Base-by-base conservation (phyloP, 305 asterid genomes). In the Stenogyne calaminthoides region DNA sequence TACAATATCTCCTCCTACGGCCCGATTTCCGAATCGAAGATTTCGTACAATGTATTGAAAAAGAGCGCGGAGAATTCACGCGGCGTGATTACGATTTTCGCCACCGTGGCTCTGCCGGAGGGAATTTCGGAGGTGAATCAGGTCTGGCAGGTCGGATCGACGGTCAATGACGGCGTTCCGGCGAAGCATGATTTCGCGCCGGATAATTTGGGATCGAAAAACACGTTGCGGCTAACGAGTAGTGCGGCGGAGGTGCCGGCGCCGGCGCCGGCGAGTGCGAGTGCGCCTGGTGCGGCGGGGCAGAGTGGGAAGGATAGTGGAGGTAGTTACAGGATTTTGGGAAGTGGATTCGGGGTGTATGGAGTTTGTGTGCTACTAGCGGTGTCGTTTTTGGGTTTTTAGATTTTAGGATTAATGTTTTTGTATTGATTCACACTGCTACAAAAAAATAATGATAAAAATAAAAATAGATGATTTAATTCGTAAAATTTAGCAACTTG, bases 81-180 rank as follows among this genome's bases (percentile, higher is more conserved):
- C 19, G 91, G 90, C 1, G 27, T 54, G 25, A 78, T 84, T 25
- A 78, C 84, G 65, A 52, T 92, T 37, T 90, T 84, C 83, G 97
- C 97, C 51, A 86, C 88, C 54, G 18, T 92, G 79, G 91, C 74
- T 32, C 18, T 92, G 74, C 96, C 97, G 70, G 80, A 29, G 16
- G 70, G 71, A 49, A 68, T 19, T n/a, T 71, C 52, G 68, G 81
- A 68, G 42, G 44, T 88, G 82, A 91, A 89, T 74, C 96, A 91
- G 71, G 88, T 89, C 5, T 93, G 98, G 98, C 97, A 93, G 83
- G 96, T 93, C 76, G 97, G 98, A 1, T 2, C 88, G 9, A 63
- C 84, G 10, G 85, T 88, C 12, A 46, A 32, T 1, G 70, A 72
- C 1, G 98, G 91, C 2, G 83, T 84, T 9, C 98, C 97, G 65